A percentile compares a stretch with the other conserved stretches of the same genome.
phyloP scores from a whole-genome alignment of 106 monocot species.

The Allium sativum region DNA sequence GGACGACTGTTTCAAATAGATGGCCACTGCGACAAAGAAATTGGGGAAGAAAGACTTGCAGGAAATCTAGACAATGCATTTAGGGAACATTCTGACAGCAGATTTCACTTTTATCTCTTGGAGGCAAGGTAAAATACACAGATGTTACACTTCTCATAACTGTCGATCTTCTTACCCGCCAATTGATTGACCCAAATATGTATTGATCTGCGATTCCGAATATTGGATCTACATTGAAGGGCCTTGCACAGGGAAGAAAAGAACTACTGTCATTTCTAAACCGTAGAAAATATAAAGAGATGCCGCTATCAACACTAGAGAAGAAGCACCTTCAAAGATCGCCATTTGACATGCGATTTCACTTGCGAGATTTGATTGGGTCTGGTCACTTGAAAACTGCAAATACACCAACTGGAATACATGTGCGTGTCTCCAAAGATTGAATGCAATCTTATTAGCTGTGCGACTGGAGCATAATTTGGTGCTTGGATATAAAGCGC shows the following conservation, averaged over 20 bases:
- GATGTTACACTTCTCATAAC: conserved; percentile 74
- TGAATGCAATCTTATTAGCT: no score
- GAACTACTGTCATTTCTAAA: conserved; percentile 65
- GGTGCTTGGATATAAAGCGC: no score
- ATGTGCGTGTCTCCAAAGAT: conserved; percentile 56
- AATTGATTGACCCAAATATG: conserved; percentile 83
- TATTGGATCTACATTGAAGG: conserved; percentile 73
- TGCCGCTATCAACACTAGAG: conserved; percentile 62
- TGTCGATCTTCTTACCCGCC: conserved; percentile 83
- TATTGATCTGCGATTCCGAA: conserved; percentile 96
- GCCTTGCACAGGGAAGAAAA: conserved; percentile 86
- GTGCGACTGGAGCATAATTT: no score
- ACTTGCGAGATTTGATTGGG: conserved; percentile 87
- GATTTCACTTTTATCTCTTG: conserved; percentile 64
- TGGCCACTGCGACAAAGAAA: conserved; percentile 38
- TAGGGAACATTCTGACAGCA: conserved; percentile 3
- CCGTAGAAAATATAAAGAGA: conserved; percentile 68
- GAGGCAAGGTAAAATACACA: conserved; percentile 58
- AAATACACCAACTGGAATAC: conserved; percentile 60
- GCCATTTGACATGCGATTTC: conserved; percentile 74
- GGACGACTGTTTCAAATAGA: conserved; percentile 69
- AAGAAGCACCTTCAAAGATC: conserved; percentile 62
- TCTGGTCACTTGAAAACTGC: conserved; percentile 72
- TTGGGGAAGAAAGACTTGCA: conserved; percentile 23
- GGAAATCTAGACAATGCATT: background rate